A percentile compares a stretch with the other conserved stretches of the same genome.
These are phyloP conservation scores for Aethionema arabicum DNA, from an alignment of 345 rosid species.

Conservation along the genomic window DNA sequence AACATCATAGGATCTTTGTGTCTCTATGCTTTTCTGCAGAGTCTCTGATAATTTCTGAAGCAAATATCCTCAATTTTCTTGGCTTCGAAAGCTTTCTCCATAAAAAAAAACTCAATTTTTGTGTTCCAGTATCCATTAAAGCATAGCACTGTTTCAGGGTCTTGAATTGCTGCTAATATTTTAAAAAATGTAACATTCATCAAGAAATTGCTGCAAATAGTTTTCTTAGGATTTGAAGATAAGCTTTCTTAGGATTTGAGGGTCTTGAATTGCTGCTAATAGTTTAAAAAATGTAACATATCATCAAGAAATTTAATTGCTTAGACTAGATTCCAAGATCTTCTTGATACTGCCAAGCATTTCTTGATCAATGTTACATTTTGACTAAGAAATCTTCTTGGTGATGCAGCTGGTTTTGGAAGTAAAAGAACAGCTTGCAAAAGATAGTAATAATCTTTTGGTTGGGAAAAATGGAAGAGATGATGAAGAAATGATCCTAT, in stretches of 20 bases:
- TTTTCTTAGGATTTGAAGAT: no score
- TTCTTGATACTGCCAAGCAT: no score
- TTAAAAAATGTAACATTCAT: no score
- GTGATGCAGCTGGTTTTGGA: slow-evolving; percentile 68
- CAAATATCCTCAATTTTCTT: slow-evolving; percentile 9
- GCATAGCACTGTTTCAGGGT: not conserved
- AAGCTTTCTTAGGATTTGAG: no score
- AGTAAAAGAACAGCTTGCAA: slow-evolving; percentile 69
- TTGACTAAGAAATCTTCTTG: not conserved
- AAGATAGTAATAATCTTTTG: slow-evolving; percentile 57
- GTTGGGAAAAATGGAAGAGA: slow-evolving; percentile 85
- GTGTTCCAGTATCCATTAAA: slow-evolving; percentile 11
- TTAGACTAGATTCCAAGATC: no score
- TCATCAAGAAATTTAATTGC: no score
- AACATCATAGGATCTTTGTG: not conserved
- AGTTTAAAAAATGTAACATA: no score
- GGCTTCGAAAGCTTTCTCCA: slow-evolving; percentile 16
- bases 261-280: no score
- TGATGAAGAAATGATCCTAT: slow-evolving; percentile 87
- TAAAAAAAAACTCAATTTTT: not conserved
- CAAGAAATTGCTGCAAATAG: no score
- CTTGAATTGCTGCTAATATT: no score
- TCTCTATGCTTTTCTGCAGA: not conserved
- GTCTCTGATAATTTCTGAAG: not conserved
- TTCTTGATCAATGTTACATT: no score